Base-by-base conservation (phyloP, 139 green algal genomes). In the Chlamydomonas incerta region DNA sequence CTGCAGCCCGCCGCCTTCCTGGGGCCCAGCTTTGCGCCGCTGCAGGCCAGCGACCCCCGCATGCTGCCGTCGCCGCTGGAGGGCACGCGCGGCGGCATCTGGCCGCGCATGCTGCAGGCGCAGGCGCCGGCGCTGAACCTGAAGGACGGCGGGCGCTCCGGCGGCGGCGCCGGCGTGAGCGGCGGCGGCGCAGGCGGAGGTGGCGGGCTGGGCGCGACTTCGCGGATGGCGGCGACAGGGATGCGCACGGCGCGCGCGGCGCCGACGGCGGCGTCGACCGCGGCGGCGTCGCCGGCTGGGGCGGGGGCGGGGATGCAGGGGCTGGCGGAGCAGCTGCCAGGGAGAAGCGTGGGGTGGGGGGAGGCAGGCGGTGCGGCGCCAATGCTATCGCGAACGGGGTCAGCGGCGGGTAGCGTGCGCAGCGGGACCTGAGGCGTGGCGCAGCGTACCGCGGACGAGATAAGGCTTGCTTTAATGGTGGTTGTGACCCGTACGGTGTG, bases 1-100 rank as follows among this genome's bases (percentile, higher is more conserved):
- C 80, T 85, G 33, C 80, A 72, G 80, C 80, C 80, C 52, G 47
- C 80, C 33, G 13, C 31, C 50, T 85, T 85, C 80, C 80, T 85
- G 65, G 80, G 47, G 21, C 80, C 66, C 11, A 55, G 47, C 14
- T 0, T 85, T 5, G 50, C 47, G 31, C 41, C 50, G 66, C 37
- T 85, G 66, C 80, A 85, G 67, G 50, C 58, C 18, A 18, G 33
- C 31, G 80, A 85, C 67, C 80, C 80, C 28, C 80, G 80, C 23
- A 8, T 60, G 66, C 80, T 85, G 65, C 80, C 80, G 26, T 33
- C 66, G 9, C 4, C 26, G 26, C 47, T 62, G 66, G 66, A 85
- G 67, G 80, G 80, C 33, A 85, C 80, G 23, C 47, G 80, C 6
- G 66, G 50, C 11, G 58, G 58, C 66, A 76, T 85, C 35, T 85